Evolutionary conservation across 768 basidiomycete species (phyloP).

Genomic region (Amanita fuliginea): DNA sequence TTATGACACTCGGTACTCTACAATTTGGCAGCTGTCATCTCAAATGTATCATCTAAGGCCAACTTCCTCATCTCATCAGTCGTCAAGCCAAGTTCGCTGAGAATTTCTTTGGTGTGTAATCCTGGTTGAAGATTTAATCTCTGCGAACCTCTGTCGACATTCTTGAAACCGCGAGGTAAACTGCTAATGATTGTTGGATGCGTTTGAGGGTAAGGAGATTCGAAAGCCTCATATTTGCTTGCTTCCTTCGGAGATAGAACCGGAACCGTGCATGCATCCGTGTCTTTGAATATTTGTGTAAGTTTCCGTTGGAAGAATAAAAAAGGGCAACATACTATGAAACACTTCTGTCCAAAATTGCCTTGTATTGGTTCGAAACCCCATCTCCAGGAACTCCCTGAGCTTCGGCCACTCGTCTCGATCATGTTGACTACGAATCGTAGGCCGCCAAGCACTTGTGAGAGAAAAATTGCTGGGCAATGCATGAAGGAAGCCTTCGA

Average conservation of each 20-base stretch:
- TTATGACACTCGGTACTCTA: not conserved
- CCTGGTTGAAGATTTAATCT: slow-evolving; percentile 31
- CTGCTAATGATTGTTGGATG: slow-evolving; percentile 1
- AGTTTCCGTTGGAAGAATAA: not conserved
- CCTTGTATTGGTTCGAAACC: slow-evolving; percentile 48
- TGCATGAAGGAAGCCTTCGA: slow-evolving; percentile 39
- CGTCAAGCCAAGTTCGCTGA: slow-evolving; percentile 40
- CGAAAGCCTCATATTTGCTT: slow-evolving; percentile 25
- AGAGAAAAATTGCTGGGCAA: slow-evolving; percentile 33
- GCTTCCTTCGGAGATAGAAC: slow-evolving; percentile 60
- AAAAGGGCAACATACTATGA: slow-evolving; percentile 33
- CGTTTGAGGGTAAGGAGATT: slow-evolving; percentile 45
- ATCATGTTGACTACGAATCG: slow-evolving; percentile 30
- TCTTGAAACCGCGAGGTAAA: not conserved
- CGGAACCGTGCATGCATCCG: slow-evolving; percentile 63
- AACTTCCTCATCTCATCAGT: slow-evolving; percentile 28
- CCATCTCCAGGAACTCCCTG: slow-evolving; percentile 45
- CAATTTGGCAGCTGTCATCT: slow-evolving; percentile 14
- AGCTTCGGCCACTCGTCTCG: slow-evolving; percentile 46
- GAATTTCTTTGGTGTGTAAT: slow-evolving; percentile 39
- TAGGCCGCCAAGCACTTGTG: slow-evolving; percentile 45
- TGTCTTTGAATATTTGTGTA: slow-evolving; percentile 29
- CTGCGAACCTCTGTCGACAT: slow-evolving; percentile 5
- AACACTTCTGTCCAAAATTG: slow-evolving; percentile 65
- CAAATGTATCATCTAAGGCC: slow-evolving; percentile 35